A percentile compares a stretch with the other conserved stretches of the same genome.
These are phyloP conservation scores for Syncephalastrum contaminatum DNA, from an alignment of 371 early-diverging fungal species.

Conservation along the genomic window DNA sequence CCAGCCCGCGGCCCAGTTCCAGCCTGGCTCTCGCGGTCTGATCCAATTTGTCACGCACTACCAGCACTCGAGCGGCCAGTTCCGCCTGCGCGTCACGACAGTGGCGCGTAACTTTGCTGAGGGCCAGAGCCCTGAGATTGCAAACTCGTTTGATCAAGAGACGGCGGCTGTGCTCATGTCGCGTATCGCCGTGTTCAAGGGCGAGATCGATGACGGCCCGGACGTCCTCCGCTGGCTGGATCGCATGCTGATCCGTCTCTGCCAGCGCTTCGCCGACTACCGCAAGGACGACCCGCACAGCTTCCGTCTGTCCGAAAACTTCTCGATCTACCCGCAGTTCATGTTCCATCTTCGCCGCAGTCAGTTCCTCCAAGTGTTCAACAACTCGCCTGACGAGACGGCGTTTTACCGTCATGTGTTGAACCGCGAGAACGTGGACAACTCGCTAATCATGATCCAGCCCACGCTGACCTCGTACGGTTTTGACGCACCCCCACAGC, in stretches of 20 bases:
- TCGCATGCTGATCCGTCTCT: constrained; percentile 97
- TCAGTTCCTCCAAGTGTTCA: constrained; percentile 99
- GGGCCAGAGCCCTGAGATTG: constrained; percentile 85
- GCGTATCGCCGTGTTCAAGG: constrained; percentile 96
- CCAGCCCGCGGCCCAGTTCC: constrained; percentile 78
- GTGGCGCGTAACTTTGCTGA: constrained; percentile 94
- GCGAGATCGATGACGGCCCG: constrained; percentile 97
- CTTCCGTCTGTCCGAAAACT: constrained; percentile 92
- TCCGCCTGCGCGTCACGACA: constrained; percentile 93
- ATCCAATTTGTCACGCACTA: constrained; percentile 96
- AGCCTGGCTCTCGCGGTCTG: constrained; percentile 86
- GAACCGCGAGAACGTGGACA: constrained; percentile 94
- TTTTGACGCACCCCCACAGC: constrained; percentile 88
- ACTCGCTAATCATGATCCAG: constrained; percentile 98
- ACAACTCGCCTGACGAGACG: constrained; percentile 99
- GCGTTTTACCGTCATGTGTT: constrained; percentile 95
- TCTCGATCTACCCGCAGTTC: constrained; percentile 99
- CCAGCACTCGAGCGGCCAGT: constrained; percentile 92
- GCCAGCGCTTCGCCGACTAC: constrained; percentile 96
- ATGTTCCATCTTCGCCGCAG: constrained; percentile 99
- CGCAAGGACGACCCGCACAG: constrained; percentile 94
- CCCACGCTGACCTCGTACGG: constrained; percentile 96
- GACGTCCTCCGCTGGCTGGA: constrained; percentile 99
- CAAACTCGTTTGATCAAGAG: constrained; percentile 98
- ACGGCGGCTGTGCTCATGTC: constrained; percentile 99